These are phyloP conservation scores for Tricladium varicosporioides DNA, from an alignment of 2,329 filamentous ascomycete genomes.

Conservation along the genomic window DNA sequence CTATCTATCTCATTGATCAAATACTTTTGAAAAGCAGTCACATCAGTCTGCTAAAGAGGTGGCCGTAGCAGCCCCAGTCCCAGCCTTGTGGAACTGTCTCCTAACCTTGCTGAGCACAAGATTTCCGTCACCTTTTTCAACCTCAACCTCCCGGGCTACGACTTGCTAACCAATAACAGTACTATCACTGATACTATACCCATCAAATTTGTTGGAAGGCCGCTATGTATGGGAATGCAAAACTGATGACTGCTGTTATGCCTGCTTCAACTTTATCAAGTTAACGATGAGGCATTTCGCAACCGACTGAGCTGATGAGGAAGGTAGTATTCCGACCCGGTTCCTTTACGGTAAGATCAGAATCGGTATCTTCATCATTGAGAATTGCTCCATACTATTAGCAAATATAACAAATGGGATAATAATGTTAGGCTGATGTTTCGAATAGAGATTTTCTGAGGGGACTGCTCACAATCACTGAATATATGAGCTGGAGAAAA, in stretches of 20 bases:
- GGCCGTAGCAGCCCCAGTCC: not conserved
- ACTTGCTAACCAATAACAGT: not conserved
- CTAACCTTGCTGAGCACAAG: not conserved
- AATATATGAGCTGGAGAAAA: too few species aligned
- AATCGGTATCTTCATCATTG: too few species aligned
- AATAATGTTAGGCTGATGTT: too few species aligned
- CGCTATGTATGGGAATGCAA: not conserved
- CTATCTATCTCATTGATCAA: not conserved
- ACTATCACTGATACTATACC: not conserved
- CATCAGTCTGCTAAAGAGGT: not conserved
- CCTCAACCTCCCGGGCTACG: not conserved
- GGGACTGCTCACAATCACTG: too few species aligned
- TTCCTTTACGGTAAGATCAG: too few species aligned
- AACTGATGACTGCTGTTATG: not conserved
- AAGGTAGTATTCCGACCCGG: too few species aligned
- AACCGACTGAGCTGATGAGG: too few species aligned
- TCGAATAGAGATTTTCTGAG: too few species aligned
- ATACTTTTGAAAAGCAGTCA: not conserved
- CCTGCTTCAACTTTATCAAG: not conserved
- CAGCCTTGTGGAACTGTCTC: not conserved
- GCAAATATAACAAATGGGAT: too few species aligned
- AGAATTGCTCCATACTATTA: too few species aligned
- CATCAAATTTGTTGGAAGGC: not conserved
- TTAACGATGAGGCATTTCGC: not conserved
- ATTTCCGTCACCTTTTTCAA: not conserved